Percentiles rank a stretch among this genome's conserved stretches.
Evolutionary conservation across 2,329 filamentous ascomycete species (phyloP).

Genomic region (Botrytis elliptica): DNA sequence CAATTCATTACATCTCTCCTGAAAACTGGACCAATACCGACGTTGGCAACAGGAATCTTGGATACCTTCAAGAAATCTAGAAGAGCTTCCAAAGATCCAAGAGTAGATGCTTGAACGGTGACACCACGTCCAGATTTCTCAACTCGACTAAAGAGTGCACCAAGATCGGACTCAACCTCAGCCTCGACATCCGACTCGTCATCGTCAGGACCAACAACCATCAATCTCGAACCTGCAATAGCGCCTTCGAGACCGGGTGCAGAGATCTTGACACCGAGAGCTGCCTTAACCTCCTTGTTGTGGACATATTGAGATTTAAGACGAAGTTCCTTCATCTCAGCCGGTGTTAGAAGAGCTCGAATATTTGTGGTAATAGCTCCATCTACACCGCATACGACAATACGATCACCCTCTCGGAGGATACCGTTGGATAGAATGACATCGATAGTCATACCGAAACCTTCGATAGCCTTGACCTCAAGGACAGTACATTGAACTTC

Average conservation of each 20-base stretch:
- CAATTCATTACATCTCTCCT: conserved; percentile 96
- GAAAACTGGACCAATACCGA: conserved; percentile 95
- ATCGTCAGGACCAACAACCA: conserved; percentile 92
- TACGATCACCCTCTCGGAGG: conserved; percentile 86
- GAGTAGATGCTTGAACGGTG: conserved; percentile 93
- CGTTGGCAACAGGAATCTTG: conserved; percentile 97
- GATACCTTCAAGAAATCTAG: conserved; percentile 93
- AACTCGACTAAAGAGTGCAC: conserved; percentile 85
- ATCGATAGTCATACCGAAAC: conserved; percentile 97
- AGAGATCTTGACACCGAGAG: conserved; percentile 97
- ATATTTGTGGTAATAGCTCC: conserved; percentile 95
- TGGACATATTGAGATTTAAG: conserved; percentile 96
- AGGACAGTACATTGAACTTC: conserved; percentile 97
- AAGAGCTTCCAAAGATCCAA: conserved; percentile 92
- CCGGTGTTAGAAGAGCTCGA: conserved; percentile 87
- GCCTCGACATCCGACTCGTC: conserved; percentile 97
- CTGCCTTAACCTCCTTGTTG: conserved; percentile 98
- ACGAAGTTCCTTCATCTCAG: conserved; percentile 88
- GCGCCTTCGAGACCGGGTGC: conserved; percentile 93
- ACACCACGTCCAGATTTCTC: conserved; percentile 92
- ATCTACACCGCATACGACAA: conserved; percentile 95
- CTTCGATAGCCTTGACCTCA: conserved; percentile 98
- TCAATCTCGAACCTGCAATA: conserved; percentile 90
- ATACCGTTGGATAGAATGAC: conserved; percentile 96
- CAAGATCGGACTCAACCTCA: conserved; percentile 93